A percentile compares a stretch with the other conserved stretches of the same genome.
phyloP scores from a whole-genome alignment of 768 basidiomycete species.

The Pisolithus tinctorius region DNA sequence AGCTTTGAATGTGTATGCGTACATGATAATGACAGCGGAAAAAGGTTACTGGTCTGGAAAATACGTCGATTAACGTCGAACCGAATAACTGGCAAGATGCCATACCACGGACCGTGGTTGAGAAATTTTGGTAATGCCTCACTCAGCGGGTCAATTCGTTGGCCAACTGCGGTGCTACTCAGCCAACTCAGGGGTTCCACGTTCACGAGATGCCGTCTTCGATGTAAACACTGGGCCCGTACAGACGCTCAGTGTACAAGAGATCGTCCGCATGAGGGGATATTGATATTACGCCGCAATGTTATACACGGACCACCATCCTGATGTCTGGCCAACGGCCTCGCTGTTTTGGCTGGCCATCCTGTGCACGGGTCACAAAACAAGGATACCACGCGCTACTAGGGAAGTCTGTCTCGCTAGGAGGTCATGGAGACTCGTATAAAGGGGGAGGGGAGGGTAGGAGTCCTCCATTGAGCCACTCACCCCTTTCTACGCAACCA shows the following conservation, averaged over 20 bases:
- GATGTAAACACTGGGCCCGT: not conserved
- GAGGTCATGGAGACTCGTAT: conserved; percentile 6
- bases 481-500: not conserved
- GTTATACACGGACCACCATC: conserved; percentile 11
- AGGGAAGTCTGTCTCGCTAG: not conserved
- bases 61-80: no score
- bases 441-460: conserved; percentile 4
- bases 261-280: not conserved
- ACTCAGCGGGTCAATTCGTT: not conserved
- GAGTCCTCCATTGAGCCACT: not conserved
- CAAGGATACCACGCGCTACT: not conserved
- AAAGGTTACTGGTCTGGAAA: not conserved
- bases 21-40: not conserved
- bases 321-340: conserved; percentile 6
- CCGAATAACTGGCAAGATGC: no score
- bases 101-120: no score
- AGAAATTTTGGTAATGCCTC: no score
- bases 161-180: not conserved
- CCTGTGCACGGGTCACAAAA: conserved; percentile 14
- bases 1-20: not conserved
- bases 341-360: conserved; percentile 8
- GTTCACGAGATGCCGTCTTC: not conserved
- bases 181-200: not conserved
- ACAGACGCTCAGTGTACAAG: not conserved
- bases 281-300: not conserved